Evolutionary conservation across 768 basidiomycete species (phyloP), one percentile per base, ranked within the genome.

Genomic region (Suillus brevipes): DNA sequence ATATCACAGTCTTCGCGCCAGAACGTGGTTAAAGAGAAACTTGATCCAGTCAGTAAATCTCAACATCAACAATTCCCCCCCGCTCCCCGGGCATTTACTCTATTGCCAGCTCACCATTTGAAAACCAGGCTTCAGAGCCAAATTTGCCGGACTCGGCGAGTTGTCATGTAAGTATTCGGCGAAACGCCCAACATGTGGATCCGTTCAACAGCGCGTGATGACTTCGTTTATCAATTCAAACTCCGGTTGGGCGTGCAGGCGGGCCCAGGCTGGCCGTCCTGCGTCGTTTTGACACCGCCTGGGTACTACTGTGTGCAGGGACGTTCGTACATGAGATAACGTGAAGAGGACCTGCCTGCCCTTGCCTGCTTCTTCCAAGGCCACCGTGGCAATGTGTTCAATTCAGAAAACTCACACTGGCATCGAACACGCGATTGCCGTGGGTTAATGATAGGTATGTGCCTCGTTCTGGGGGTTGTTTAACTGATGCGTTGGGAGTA

Each of bases 61-160:
- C 10, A 6, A n/a, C n/a, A n/a, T n/a, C n/a, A n/a, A n/a, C n/a
- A 55, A 31, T 55, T 55, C 53, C 31, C 53, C 10, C 5, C 31
- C 31, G 31, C 31, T 55, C 31, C 31, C 31, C 34, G 8, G 34
- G 34, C 34, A 20, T 55, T 55, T 55, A 13, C 31, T n/a, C 20
- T 6, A 55, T 12, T 34, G 53, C 53, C 31, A 55, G 53, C 53
- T 55, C 53, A 55, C 53, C 53, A 55, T 55, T 55, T 55, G 18
- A 34, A 34, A 55, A 34, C 53, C 13, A n/a, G 52, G 31, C 52
- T 34, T 34, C 18, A 10, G 52, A 55, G 20, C 53, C 20, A 55
- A n/a, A 12, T 20, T 55, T 20, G 18, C 53, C 20, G 18, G 53
- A 53, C 52, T 55, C 53, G 20, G 34, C 31, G 20, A 55, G 31